Evolutionary conservation across 805 yeast species (phyloP).

Genomic region (Ogataea corticis): DNA sequence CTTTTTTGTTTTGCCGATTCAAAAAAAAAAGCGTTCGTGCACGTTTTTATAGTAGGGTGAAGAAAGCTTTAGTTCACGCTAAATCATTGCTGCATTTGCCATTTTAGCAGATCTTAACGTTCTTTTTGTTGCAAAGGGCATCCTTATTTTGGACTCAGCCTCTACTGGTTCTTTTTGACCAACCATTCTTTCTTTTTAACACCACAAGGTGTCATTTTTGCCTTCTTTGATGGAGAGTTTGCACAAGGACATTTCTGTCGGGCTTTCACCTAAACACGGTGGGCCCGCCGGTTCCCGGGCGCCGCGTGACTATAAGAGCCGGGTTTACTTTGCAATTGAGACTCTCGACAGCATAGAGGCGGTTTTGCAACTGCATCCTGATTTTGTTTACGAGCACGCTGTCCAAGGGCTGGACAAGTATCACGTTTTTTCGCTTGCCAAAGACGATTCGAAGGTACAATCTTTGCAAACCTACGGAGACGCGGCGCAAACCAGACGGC

Average conservation of each 20-base stretch:
- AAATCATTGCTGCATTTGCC: no score
- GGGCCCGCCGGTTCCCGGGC: constrained; percentile 12
- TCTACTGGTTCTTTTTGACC: no score
- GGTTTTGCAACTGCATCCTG: constrained; percentile 35
- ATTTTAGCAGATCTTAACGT: no score
- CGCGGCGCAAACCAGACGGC: constrained; percentile 14
- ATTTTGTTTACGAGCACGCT: constrained; percentile 62
- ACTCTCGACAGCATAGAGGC: constrained; percentile 23
- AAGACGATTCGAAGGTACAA: constrained; percentile 35
- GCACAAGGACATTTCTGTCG: not conserved
- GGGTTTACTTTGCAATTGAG: constrained; percentile 67
- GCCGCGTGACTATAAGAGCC: constrained; percentile 47
- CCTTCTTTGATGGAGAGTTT: not conserved
- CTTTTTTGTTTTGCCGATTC: no score
- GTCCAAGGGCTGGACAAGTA: constrained; percentile 61
- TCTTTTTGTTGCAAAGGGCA: no score
- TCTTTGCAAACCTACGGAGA: constrained; percentile 40
- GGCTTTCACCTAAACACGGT: not conserved
- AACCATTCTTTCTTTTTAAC: no score
- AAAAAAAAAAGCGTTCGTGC: no score
- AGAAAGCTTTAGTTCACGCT: no score
- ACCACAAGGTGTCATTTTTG: no score
- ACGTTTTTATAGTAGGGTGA: no score
- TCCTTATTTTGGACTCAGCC: no score
- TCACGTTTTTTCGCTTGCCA: constrained; percentile 62